Evolutionary conservation across 2,329 filamentous ascomycete genomes (phyloP), one percentile per base, ranked within the genome.

Genomic region (Fusarium pseudonygamai): DNA sequence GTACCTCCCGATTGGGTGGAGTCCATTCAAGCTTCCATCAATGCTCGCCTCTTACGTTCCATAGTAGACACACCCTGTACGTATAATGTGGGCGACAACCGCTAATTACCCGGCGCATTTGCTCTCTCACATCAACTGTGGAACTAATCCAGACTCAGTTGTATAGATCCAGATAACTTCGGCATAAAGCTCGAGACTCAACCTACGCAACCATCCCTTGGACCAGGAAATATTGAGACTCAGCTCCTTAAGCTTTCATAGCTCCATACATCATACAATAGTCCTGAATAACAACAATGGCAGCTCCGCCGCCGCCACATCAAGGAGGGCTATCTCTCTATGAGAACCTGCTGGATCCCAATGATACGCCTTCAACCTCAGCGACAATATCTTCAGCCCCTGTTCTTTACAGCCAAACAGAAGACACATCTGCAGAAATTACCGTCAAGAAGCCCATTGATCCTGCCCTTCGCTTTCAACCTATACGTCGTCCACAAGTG

Each of bases 381-480:
- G 84, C 87, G n/a, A 93, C 92, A n/a, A 93, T 96, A 76, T 94
- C 93, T 22, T 90, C 92, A 76, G 92, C 90, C 4, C 93, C 94
- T 0, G 90, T 95, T 58, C 87, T 92, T 61, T 95, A 95, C 82
- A 90, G 90, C 71, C 83, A 91, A 76, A 80, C 84, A 67, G 84
- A 85, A 26, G 85, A 86, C 26, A 77, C 80, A 45, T 77, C 82
- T 49, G 80, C 84, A 66, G 84, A 88, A 75, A 73, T 85, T 16
- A 36, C 74, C 4, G 85, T 87, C 68, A 95, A 92, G 82, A 94
- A 93, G 82, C 85, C 83, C 20, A 73, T 85, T 50, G 85, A 88
- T 60, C 80, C 85, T 81, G 90, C 93, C 78, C 87, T 97, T 72
- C 92, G 93, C 81, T 97, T 97, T 84, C 94, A 97, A 81, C 94